Evolutionary conservation across 2,329 filamentous ascomycete species (phyloP), one percentile per base, ranked within the genome.

Genomic region (Curvularia hawaiiensis): DNA sequence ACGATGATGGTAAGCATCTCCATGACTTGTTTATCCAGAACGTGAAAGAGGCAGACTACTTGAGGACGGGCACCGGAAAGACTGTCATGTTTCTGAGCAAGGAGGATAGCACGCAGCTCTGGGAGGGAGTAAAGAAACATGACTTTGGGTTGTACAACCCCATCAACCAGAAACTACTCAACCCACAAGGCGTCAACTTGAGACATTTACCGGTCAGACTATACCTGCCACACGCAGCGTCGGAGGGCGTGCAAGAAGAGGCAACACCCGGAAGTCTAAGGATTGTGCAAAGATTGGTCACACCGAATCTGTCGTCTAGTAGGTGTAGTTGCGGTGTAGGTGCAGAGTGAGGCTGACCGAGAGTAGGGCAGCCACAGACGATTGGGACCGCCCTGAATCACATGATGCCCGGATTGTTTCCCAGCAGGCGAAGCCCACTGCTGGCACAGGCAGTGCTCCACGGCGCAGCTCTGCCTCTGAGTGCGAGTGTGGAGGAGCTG

Each of bases 1-100:
- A 88, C 66, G 73, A 75, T 0, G 79, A 82, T 24, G 82, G 81
- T 24, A 82, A 81, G 65, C 79, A 83, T 3, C 78, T 88, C 70
- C 84, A 87, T 59, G 88, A 90, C 71, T 81, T 86, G 0, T 90
- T 85, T 68, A 86, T 88, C 52, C 89, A 90, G 63, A 86, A 82
- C 51, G 87, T 90, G 60, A 90, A 90, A 72, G 88, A 90, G 82
- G 92, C 93, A 30, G 92, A 97, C 76, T 96, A 92, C 66, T 81
- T 96, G 50, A 86, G 93, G 50, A 94, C 95, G 66, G 92, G 92
- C 44, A 95, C 90, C 52, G 92, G 91, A 16, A 92, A 94, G 73
- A 89, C 90, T 59, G 93, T 96, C 70, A 96, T 97, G 91, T 89
- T 88, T 52, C 80, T 97, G 69, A 92, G 89, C 59, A 93, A 92